Percentiles rank a stretch among this genome's conserved stretches.
Evolutionary conservation across 1,284 basidiomycete species (phyloP).

Genomic region (Fomitopsis betulina): DNA sequence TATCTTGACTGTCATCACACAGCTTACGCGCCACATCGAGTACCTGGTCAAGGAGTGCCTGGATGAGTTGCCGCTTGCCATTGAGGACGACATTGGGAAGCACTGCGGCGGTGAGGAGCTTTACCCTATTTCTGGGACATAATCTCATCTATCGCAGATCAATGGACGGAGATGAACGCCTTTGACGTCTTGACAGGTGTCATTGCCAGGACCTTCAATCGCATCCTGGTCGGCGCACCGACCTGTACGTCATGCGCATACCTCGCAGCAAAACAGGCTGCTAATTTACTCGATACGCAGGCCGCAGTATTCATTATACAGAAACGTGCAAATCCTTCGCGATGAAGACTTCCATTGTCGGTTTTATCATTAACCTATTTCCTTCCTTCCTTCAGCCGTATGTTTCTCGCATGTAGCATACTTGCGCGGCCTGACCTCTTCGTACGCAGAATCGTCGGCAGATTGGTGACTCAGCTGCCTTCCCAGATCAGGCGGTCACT

Average conservation of each 20-base stretch:
- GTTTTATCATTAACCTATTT: conserved; percentile 10
- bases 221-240: conserved; percentile 13
- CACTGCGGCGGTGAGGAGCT: conserved; percentile 1
- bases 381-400: conserved; percentile 14
- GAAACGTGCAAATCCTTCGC: conserved; percentile 4
- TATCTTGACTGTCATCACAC: not conserved
- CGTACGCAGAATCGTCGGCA: conserved; percentile 4
- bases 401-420: not conserved
- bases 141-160: conserved; percentile 1
- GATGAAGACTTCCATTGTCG: conserved; percentile 4
- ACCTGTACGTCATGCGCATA: conserved; percentile 5
- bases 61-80: conserved; percentile 6
- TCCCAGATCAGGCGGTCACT: not conserved
- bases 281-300: not conserved
- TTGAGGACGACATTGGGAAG: conserved; percentile 5
- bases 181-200: conserved; percentile 7
- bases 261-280: not conserved
- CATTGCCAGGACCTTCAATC: conserved; percentile 10
- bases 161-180: conserved; percentile 10
- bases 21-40: conserved; percentile 11
- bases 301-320: conserved; percentile 9
- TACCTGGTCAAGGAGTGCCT: conserved; percentile 5
- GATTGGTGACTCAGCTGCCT: conserved; percentile 5
- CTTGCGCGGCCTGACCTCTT: not conserved
- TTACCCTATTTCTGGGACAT: not conserved